phyloP scores from a whole-genome alignment of 169 alveolate genomes.

The Plasmodium berghei region DNA sequence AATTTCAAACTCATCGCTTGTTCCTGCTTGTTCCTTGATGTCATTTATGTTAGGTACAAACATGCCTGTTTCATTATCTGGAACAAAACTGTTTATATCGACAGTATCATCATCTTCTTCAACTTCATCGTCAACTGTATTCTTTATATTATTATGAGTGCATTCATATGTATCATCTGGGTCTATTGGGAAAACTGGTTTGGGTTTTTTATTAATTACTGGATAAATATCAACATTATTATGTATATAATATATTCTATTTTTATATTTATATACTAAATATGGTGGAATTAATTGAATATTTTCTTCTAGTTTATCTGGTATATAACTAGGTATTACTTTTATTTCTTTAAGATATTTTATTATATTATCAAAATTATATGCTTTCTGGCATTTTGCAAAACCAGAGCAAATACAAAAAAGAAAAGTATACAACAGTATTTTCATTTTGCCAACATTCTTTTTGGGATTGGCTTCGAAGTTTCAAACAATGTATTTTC shows the following conservation, averaged over 20 bases:
- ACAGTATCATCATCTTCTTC: neutral
- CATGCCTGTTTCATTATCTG: constrained; percentile 63
- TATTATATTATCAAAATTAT: constrained; percentile 39
- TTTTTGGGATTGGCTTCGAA: too few species aligned
- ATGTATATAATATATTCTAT: constrained; percentile 42
- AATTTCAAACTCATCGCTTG: neutral
- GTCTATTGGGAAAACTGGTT: neutral
- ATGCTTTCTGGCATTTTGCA: constrained; percentile 1
- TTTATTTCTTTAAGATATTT: constrained; percentile 50
- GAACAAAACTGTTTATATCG: neutral
- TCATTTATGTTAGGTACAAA: constrained; percentile 10
- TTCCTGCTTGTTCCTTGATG: neutral
- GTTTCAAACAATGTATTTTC: too few species aligned
- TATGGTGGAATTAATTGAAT: constrained; percentile 54
- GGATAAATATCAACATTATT: constrained; percentile 32
- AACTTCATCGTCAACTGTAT: neutral
- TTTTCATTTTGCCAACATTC: constrained; percentile 12
- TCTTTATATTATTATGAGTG: neutral
- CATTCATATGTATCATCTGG: constrained; percentile 13
- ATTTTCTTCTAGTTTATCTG: constrained; percentile 18
- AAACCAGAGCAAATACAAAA: neutral
- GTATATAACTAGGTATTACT: constrained; percentile 21
- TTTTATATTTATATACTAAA: constrained; percentile 39
- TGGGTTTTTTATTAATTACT: neutral
- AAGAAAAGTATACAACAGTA: neutral